A percentile compares a stretch with the other conserved stretches of the same genome.
phyloP scores from a whole-genome alignment of 352 stramenopile species.

The Phytophthora megakarya region DNA sequence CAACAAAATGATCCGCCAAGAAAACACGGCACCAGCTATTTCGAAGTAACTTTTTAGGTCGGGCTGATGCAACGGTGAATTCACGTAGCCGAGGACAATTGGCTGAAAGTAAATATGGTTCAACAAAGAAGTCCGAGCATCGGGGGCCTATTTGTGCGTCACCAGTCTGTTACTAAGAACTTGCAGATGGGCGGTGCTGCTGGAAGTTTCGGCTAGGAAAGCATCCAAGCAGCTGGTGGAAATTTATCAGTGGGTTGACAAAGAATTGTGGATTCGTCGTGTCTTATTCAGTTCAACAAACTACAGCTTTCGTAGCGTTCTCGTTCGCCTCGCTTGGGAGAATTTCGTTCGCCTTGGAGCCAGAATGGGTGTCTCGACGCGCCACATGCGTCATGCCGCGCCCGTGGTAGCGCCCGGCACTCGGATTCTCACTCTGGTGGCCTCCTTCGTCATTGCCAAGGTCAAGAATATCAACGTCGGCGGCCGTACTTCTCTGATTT shows the following conservation, averaged over 20 bases:
- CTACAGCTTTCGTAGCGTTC: too few species aligned
- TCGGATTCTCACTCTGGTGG: conserved; percentile 57
- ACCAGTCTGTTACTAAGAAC: too few species aligned
- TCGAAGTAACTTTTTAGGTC: too few species aligned
- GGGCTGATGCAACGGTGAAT: too few species aligned
- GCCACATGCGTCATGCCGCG: conserved; percentile 14
- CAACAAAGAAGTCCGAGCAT: too few species aligned
- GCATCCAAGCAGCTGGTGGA: conserved; percentile 2
- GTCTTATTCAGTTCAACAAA: too few species aligned
- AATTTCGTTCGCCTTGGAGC: background rate
- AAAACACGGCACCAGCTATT: too few species aligned
- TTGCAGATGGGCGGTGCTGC: background rate
- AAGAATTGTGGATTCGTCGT: too few species aligned
- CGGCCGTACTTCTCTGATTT: conserved; percentile 75
- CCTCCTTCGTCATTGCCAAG: conserved; percentile 58
- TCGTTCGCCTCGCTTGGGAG: too few species aligned
- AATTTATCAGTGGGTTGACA: background rate
- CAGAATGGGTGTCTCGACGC: conserved; percentile 11
- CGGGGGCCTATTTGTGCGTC: conserved; percentile 3
- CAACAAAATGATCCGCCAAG: too few species aligned
- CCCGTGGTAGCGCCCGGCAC: conserved; percentile 43
- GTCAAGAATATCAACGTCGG: conserved; percentile 53
- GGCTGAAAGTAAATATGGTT: too few species aligned
- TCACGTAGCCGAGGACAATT: too few species aligned
- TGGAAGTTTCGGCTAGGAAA: conserved; percentile 10